A percentile compares a stretch with the other conserved stretches of the same genome.
These are phyloP conservation scores for Vitellaria paradoxa DNA, from an alignment of 179 eudicot species.

Conservation along the genomic window DNA sequence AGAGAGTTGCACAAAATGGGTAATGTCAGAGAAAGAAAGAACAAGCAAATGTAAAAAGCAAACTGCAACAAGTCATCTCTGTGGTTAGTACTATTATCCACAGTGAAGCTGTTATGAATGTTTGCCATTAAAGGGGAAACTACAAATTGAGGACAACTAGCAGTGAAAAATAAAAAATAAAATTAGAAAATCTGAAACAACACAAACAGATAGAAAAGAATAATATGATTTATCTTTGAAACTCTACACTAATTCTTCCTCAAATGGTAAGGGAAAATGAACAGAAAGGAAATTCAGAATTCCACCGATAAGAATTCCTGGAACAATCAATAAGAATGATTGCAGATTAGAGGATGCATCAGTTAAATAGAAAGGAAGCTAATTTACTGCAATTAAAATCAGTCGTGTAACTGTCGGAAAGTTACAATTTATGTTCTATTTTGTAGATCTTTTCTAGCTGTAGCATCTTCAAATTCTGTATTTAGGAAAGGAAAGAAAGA, in stretches of 20 bases:
- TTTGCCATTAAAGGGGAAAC: background rate
- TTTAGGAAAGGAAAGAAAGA: too few species aligned
- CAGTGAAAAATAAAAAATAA: background rate
- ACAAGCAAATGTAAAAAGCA: background rate
- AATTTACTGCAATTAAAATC: too few species aligned
- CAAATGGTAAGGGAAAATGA: background rate
- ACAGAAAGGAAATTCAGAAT: background rate
- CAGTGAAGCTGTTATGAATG: background rate
- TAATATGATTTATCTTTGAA: background rate
- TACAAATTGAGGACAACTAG: background rate
- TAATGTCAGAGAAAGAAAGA: conserved; percentile 19
- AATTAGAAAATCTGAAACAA: background rate
- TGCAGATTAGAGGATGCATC: too few species aligned
- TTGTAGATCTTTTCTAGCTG: too few species aligned
- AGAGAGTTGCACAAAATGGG: conserved; percentile 18
- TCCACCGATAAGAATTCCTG: background rate
- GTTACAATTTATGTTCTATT: too few species aligned
- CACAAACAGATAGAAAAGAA: background rate
- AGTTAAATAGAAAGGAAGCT: too few species aligned
- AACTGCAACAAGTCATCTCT: background rate
- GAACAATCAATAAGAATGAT: too few species aligned
- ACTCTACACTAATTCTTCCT: background rate
- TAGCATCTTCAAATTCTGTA: too few species aligned
- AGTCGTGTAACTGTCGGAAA: too few species aligned
- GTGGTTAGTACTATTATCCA: background rate